Evolutionary conservation across 306 rosid species (phyloP), one percentile per base, ranked within the genome.

Genomic region (Herpetospermum pedunculosum): DNA sequence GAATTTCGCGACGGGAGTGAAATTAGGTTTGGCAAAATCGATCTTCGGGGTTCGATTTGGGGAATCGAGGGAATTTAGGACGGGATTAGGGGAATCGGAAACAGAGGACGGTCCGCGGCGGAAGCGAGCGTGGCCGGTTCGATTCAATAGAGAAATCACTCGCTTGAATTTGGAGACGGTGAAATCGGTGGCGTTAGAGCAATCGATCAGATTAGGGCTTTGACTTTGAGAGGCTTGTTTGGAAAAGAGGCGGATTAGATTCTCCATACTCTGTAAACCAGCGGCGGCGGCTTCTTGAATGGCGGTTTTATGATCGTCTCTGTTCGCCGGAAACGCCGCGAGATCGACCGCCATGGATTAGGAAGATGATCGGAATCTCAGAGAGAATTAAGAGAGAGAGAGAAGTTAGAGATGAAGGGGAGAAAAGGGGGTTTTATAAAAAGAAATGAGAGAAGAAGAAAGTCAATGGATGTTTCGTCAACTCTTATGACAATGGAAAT

Each of bases 101-200:
- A 59, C 69, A 13, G 18, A 11, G 3, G 83, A 58, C 11, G 96
- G 93, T 0, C 88, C 88, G 13, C 97, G 96, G 44, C 97, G 97
- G 77, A 92, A 92, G 1, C 97, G 84, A 4, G 97, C 97, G 60
- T 89, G 97, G 4, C 97, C 96, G 73, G 94, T 89, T 44, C 97
- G 87, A 81, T 86, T 85, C 7, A 92, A 46, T 60, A 89, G 79
- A 58, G 88, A 83, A 37, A 89, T 89, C 44, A 89, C 80, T 6
- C 82, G 84, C 65, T 86, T 92, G 77, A 92, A 92, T 74, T 88
- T 86, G 6, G 88, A 70, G 7, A 92, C 94, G 19, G 97, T 92
- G 81, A 89, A 77, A 72, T 89, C 92, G 34, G 96, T 79, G 80
- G 85, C 63, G 40, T 86, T 78, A n/a, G 89, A 41, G 81, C 81